Evolutionary conservation across 495 filamentous ascomycete genomes (phyloP).

Genomic region (Terfezia boudieri): DNA sequence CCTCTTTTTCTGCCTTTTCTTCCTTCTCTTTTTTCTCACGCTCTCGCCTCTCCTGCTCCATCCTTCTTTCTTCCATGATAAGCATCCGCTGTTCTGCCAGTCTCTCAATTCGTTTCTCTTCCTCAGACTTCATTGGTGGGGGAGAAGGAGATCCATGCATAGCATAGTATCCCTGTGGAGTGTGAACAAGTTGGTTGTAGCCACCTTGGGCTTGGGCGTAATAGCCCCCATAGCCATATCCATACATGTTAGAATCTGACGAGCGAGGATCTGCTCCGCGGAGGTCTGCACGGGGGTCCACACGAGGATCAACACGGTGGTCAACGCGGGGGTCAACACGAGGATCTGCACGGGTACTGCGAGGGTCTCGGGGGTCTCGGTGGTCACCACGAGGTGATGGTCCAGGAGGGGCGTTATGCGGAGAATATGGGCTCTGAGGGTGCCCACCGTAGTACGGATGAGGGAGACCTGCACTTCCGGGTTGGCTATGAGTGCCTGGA

Average conservation of each 20-base stretch:
- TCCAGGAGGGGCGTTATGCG: not conserved
- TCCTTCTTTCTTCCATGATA: not conserved
- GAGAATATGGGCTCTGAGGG: not conserved
- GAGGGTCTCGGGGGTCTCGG: not conserved
- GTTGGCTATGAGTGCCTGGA: not conserved
- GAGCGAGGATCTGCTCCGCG: too few relatives aligned
- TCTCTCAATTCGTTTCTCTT: conserved; percentile 12
- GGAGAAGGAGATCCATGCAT: not conserved
- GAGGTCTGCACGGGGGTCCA: too few relatives aligned
- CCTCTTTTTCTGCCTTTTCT: conserved; percentile 21
- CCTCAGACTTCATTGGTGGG: conserved; percentile 13
- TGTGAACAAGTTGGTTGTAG: not conserved
- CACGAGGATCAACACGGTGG: too few relatives aligned
- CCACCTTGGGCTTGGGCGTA: not conserved
- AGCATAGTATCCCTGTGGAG: not conserved
- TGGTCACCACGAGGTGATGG: not conserved
- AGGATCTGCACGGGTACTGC: too few relatives aligned
- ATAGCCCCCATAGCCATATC: not conserved
- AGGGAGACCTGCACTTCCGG: not conserved
- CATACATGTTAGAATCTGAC: not conserved
- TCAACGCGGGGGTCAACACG: too few relatives aligned
- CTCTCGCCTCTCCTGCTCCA: conserved; percentile 13
- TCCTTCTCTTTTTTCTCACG: conserved; percentile 14
- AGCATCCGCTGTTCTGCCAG: not conserved
- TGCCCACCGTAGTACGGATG: not conserved